Evolutionary conservation across 352 stramenopile species (phyloP).

Genomic region (Pythium dissotocum): DNA sequence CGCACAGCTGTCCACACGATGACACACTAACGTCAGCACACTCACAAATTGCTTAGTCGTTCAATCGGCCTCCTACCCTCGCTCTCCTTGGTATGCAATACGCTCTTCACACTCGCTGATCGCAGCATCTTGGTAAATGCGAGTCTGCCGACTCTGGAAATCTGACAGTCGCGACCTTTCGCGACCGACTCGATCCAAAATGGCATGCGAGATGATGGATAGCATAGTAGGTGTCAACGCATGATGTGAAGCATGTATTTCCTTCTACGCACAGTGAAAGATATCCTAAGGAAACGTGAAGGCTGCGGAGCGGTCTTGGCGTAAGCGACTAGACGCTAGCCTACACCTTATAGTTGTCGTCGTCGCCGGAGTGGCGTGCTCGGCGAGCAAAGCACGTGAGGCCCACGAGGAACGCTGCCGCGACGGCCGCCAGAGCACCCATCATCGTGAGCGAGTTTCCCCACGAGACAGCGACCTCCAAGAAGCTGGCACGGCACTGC

Average conservation of each 20-base stretch:
- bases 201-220: neutral
- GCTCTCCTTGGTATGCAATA: constrained; percentile 31
- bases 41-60: too few species aligned
- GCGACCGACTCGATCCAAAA: neutral
- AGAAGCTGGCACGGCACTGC: constrained; percentile 67
- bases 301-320: neutral
- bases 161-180: constrained; percentile 23
- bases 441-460: constrained; percentile 50
- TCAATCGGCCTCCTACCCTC: constrained; percentile 10
- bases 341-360: constrained; percentile 24
- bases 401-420: constrained; percentile 49
- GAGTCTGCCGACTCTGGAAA: neutral
- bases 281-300: neutral
- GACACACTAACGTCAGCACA: neutral
- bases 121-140: constrained; percentile 32
- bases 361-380: constrained; percentile 21
- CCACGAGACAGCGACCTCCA: constrained; percentile 70
- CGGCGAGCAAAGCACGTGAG: constrained; percentile 69
- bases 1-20: constrained; percentile 23
- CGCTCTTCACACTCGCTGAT: constrained; percentile 31
- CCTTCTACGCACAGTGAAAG: neutral
- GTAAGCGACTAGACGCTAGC: neutral
- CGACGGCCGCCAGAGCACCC: constrained; percentile 51
- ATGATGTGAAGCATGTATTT: neutral
- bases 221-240: neutral